These are phyloP conservation scores for Ustulina deusta DNA, from an alignment of 2,329 filamentous ascomycete genomes.

Conservation along the genomic window DNA sequence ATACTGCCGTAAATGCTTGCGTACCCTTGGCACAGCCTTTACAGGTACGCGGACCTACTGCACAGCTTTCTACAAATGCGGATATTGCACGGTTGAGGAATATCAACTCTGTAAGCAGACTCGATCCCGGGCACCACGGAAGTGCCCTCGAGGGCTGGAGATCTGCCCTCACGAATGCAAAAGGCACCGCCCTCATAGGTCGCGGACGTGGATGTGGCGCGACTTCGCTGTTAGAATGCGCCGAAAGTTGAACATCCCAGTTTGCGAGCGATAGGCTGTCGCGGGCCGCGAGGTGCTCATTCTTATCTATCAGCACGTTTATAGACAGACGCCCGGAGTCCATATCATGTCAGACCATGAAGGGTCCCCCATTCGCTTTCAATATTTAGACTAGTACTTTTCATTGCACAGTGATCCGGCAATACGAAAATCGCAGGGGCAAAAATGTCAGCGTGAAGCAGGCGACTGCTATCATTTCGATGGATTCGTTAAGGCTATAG, in stretches of 20 bases:
- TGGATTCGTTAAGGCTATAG: constrained; percentile 52
- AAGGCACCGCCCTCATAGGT: not conserved
- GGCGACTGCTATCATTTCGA: not conserved
- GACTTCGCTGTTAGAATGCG: not conserved
- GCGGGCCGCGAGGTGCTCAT: not conserved
- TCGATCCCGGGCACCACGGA: not conserved
- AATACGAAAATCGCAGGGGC: not conserved
- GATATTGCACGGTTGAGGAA: constrained; percentile 19
- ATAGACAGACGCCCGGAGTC: not conserved
- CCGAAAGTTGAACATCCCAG: not conserved
- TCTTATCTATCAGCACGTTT: not conserved
- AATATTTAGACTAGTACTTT: not conserved
- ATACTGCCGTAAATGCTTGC: constrained; percentile 24
- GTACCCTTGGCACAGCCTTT: constrained; percentile 6
- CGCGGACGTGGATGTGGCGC: constrained; percentile 16
- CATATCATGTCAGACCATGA: not conserved
- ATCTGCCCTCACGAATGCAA: constrained; percentile 26
- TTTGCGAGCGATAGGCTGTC: not conserved
- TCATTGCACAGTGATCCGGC: not conserved
- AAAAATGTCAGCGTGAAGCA: not conserved
- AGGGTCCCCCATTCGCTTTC: no score
- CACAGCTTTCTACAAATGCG: not conserved
- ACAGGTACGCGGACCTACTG: constrained; percentile 23
- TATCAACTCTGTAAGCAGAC: constrained; percentile 18
- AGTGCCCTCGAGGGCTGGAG: not conserved